Conservation (phyloP, 306 rosid genomes). For the Quercus robur region DNA sequence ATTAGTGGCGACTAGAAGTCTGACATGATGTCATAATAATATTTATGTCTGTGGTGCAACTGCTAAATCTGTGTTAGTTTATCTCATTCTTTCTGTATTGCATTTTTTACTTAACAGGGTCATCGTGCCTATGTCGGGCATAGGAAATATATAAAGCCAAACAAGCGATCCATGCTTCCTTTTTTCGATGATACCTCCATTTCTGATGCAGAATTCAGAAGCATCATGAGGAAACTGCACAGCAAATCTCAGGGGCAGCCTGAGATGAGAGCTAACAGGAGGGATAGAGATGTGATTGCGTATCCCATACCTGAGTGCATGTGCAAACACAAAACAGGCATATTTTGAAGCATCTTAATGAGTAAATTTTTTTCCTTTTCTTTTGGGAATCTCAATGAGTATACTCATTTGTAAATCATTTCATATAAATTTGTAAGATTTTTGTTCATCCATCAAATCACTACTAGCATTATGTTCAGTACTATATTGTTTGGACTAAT, state of each 20-base stretch:
- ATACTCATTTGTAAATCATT: not conserved
- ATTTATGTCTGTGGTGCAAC: too few relatives aligned
- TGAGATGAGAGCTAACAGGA: slow-evolving; percentile 35
- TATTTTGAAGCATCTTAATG: not conserved
- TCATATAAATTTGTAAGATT: not conserved
- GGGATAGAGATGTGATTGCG: slow-evolving; percentile 48
- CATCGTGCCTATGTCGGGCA: slow-evolving; percentile 61
- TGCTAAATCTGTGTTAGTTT: not conserved
- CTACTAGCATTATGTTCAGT: not conserved
- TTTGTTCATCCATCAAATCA: not conserved
- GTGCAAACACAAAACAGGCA: slow-evolving; percentile 29
- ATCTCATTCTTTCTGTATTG: too few relatives aligned
- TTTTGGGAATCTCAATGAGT: too few relatives aligned
- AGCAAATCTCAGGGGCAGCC: slow-evolving; percentile 39
- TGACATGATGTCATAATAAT: too few relatives aligned
- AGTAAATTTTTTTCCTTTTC: not conserved
- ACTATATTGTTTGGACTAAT: too few relatives aligned
- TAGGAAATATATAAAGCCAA: slow-evolving; percentile 51
- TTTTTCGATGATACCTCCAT: slow-evolving; percentile 32
- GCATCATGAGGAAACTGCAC: slow-evolving; percentile 36
- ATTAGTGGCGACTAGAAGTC: too few relatives aligned
- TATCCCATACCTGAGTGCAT: slow-evolving; percentile 53
- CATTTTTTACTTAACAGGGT: slow-evolving; percentile 22
- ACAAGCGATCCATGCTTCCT: slow-evolving; percentile 46
- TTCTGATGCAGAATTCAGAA: slow-evolving; percentile 36